Evolutionary conservation across 768 basidiomycete species (phyloP), one percentile per base, ranked within the genome.

Genomic region (Mycena indigotica): DNA sequence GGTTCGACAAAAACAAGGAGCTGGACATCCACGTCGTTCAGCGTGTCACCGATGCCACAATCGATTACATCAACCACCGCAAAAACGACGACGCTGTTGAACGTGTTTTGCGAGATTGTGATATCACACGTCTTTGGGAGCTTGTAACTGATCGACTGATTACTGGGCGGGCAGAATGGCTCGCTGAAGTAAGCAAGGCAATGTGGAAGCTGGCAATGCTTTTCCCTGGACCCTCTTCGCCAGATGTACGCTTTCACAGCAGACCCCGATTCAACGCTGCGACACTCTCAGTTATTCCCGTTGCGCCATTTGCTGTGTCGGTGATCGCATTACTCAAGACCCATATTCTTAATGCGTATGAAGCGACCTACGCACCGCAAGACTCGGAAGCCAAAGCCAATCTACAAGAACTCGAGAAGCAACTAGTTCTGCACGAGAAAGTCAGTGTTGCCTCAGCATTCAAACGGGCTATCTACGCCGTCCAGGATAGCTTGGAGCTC

Each of bases 61-160:
- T 63, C 24, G 55, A 60, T 28, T 63, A 60, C 35, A 35, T 63
- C 24, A 63, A 63, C 50, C 50, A 59, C 32, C 35, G 62, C 15
- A 38, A 38, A 5, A 45, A 17, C 1, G 54, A 55, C 49, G 58
- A 57, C 23, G 62, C 62, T 13, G 44, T 63, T 23, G 53, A 52
- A 21, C 62, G 55, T 16, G 55, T 50, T 25, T 46, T 63, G 12
- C 62, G 49, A 17, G 58, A 63, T 26, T 63, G 58, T 35, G 25
- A 63, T 30, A 52, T 63, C 5, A 63, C 62, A 2, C 52, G 45
- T 6, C 35, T 57, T 3, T 63, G 58, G 58, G 38, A 53, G 23
- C 62, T 49, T 25, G 8, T 63, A 4, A 46, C 55, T 16, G 28
- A 25, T 5, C 55, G 62, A n/a, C 41, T 63, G 26, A 15, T 35